Base-by-base conservation (phyloP, 768 basidiomycete genomes). In the Rossbeevera mucosa region DNA sequence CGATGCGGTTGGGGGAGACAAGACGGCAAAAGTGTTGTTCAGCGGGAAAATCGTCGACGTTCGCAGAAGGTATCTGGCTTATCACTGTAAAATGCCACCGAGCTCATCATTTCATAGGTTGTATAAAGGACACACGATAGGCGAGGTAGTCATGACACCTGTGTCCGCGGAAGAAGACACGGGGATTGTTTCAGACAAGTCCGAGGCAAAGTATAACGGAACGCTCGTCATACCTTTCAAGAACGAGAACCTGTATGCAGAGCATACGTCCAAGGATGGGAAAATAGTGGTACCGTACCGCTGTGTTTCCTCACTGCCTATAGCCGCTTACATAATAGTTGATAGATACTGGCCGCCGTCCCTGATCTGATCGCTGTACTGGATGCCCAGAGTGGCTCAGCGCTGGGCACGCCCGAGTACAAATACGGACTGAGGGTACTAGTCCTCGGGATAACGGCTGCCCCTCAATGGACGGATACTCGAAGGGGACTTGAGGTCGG, bases 291-390 rank as follows among this genome's bases (percentile, higher is more conserved):
- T 68, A 26, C 30, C 44, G 30, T 47, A 33, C 6, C 47, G 9
- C 26, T 41, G 16, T 25, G 36, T 28, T 44, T 13, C 51, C 38
- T 47, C 46, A 28, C 43, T 49, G n/a, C 18, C 22, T n/a, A 11
- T 28, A 22, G 22, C 25, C 13, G 36, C 45, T 59, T 45, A 58
- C 33, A n/a, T 14, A 4, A 18, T 51, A 53, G 2, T 47, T 58
- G 53, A 22, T 36, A 79, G 75, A 68, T 81, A 33, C 66, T 79
- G 1, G 79, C 76, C 28, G 74, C 76, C 29, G 85, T 87, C 11
- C 85, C 85, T 4, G 85, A 86, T 63, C 72, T 87, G 22, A 83
- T 86, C 49, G 72, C 78, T 0, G 78, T 86, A 11, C 66, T 86
- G 11, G 84, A 87, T 56, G 77, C 80, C 20, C 81, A 82, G 56